phyloP scores from a whole-genome alignment of 345 rosid species.

The Populus ilicifolia region DNA sequence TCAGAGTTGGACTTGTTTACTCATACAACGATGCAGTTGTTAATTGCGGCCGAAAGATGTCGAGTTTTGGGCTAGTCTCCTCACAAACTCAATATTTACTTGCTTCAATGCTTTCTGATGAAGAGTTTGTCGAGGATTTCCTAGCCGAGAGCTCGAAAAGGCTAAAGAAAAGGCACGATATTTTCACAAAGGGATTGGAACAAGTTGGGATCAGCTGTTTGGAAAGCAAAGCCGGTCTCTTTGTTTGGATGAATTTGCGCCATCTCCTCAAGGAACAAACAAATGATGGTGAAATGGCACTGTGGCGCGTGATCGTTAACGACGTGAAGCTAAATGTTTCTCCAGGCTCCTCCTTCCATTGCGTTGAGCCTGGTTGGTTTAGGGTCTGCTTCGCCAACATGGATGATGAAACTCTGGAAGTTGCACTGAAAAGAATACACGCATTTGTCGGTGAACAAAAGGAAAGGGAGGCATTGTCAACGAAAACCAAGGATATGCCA shows the following conservation, averaged over 20 bases:
- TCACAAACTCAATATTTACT: constrained; percentile 67
- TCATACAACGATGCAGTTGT: constrained; percentile 69
- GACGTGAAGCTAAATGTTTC: constrained; percentile 78
- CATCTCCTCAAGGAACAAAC: constrained; percentile 48
- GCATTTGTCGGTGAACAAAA: constrained; percentile 35
- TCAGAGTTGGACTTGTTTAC: constrained; percentile 73
- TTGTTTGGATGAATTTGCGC: constrained; percentile 77
- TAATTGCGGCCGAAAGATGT: constrained; percentile 66
- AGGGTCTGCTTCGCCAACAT: constrained; percentile 87
- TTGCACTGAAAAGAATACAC: constrained; percentile 55
- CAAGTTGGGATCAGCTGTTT: constrained; percentile 51
- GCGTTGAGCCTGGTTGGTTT: constrained; percentile 82
- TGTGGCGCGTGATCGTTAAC: constrained; percentile 61
- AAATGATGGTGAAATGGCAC: constrained; percentile 42
- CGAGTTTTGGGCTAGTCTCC: constrained; percentile 81
- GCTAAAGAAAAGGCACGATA: constrained; percentile 39
- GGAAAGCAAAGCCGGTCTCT: constrained; percentile 60
- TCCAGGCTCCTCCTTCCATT: constrained; percentile 70
- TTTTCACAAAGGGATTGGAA: constrained; percentile 46
- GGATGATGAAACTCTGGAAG: constrained; percentile 55
- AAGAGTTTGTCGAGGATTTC: constrained; percentile 46
- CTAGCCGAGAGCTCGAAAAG: constrained; percentile 52
- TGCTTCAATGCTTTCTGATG: constrained; percentile 69
- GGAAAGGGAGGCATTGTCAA: constrained; percentile 3
- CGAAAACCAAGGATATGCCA: not conserved